Conservation (phyloP, 345 rosid genomes). For the Citrus trifoliata region DNA sequence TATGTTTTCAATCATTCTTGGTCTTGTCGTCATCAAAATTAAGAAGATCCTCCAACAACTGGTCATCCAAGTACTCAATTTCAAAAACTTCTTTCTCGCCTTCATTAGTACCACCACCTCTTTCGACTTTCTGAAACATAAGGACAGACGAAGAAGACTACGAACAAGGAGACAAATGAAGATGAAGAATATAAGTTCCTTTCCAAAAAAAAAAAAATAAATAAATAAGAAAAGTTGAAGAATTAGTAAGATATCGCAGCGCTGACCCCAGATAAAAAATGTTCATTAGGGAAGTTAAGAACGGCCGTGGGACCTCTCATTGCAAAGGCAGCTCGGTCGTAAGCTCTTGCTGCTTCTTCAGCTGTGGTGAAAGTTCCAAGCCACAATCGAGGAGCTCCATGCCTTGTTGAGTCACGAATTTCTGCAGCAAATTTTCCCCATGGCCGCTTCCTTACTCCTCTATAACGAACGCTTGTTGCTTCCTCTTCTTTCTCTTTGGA, state of each 20-base stretch:
- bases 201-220: neutral
- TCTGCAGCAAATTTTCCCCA: conserved; percentile 90
- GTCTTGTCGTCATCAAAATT: conserved; percentile 26
- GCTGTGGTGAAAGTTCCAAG: conserved; percentile 77
- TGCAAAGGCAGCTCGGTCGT: conserved; percentile 67
- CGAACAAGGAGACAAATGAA: neutral
- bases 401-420: conserved; percentile 73
- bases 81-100: conserved; percentile 35
- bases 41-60: conserved; percentile 56
- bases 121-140: neutral
- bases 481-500: conserved; percentile 25
- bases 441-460: conserved; percentile 67
- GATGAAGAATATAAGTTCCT: conserved; percentile 3
- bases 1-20: conserved; percentile 14
- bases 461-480: conserved; percentile 31
- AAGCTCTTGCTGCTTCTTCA: conserved; percentile 80
- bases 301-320: conserved; percentile 66
- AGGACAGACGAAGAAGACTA: neutral
- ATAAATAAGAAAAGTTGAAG: conserved; percentile 3
- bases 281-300: conserved; percentile 73
- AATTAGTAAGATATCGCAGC: conserved; percentile 4
- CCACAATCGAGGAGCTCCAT: conserved; percentile 67
- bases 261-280: conserved; percentile 24
- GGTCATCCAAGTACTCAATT: conserved; percentile 54
- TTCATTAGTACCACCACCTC: neutral